phyloP scores from a whole-genome alignment of 257 asterid species.

The Solanum microdontum region DNA sequence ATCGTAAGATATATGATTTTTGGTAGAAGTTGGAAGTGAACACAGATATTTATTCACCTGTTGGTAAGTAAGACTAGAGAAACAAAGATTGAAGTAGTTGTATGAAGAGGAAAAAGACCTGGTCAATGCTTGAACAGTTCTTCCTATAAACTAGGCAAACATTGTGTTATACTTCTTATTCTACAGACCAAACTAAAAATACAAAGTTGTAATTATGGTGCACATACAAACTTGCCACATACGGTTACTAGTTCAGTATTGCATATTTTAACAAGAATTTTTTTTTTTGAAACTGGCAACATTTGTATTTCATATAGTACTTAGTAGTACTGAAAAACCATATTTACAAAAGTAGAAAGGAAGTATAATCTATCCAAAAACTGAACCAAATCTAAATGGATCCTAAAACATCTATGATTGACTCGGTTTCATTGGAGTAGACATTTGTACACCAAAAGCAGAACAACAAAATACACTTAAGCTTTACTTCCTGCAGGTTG shows the following conservation, averaged over 20 bases:
- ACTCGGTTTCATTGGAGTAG: too few species aligned
- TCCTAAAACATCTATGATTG: too few species aligned
- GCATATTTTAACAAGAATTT: not conserved
- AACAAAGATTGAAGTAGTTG: not conserved
- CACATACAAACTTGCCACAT: not conserved
- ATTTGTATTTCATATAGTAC: too few species aligned
- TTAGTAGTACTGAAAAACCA: too few species aligned
- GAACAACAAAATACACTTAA: too few species aligned
- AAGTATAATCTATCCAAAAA: too few species aligned
- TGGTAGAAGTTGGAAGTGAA: not conserved
- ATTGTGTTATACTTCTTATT: not conserved
- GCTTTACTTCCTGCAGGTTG: too few species aligned
- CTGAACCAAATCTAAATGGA: too few species aligned
- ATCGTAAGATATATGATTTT: not conserved
- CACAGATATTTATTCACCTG: not conserved
- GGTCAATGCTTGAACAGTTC: not conserved
- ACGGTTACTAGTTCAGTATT: not conserved
- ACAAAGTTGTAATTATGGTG: not conserved
- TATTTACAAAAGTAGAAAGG: too few species aligned
- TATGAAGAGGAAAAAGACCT: not conserved
- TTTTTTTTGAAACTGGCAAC: not conserved
- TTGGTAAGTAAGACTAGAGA: not conserved
- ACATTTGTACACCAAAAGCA: too few species aligned
- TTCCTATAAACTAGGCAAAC: not conserved
- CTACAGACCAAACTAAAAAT: not conserved